Conservation (phyloP, 257 asterid species). For the Forsythia viridissima region DNA sequence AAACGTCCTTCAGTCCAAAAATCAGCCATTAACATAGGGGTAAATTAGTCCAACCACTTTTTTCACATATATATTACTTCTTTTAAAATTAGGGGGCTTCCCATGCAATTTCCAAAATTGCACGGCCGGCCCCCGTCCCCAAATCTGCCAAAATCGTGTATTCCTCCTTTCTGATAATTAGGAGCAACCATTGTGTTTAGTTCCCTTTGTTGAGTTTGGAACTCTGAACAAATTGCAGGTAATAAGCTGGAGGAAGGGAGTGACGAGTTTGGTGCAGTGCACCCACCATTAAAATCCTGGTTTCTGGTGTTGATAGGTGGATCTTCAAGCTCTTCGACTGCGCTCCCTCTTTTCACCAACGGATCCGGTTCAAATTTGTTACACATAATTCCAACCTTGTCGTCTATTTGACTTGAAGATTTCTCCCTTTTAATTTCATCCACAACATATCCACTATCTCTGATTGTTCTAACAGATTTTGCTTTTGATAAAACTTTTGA, state of each 20-base stretch:
- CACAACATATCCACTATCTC: conserved; percentile 33
- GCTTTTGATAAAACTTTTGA: conserved; percentile 49
- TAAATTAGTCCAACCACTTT: too few species aligned
- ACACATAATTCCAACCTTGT: conserved; percentile 23
- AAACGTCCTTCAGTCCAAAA: too few species aligned
- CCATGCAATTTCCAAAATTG: too few species aligned
- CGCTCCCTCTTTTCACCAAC: conserved; percentile 20
- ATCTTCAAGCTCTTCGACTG: conserved; percentile 31
- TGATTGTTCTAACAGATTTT: conserved; percentile 78
- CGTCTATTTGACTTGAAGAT: conserved; percentile 25
- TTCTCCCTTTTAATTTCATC: conserved; percentile 36
- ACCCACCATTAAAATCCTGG: conserved; percentile 23
- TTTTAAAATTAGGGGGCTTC: too few species aligned
- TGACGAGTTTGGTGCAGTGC: conserved; percentile 41
- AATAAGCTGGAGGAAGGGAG: conserved; percentile 23
- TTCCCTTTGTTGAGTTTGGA: not conserved
- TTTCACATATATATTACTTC: too few species aligned
- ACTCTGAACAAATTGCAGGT: not conserved
- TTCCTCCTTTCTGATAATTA: not conserved
- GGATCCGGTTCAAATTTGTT: conserved; percentile 28
- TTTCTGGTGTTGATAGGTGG: conserved; percentile 23
- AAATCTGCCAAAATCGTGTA: not conserved
- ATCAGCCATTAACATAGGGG: too few species aligned
- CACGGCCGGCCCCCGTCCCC: too few species aligned
- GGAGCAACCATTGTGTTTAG: not conserved